These are phyloP conservation scores for Holtermanniella nyarrowii DNA, from an alignment of 768 basidiomycete species.

Conservation along the genomic window DNA sequence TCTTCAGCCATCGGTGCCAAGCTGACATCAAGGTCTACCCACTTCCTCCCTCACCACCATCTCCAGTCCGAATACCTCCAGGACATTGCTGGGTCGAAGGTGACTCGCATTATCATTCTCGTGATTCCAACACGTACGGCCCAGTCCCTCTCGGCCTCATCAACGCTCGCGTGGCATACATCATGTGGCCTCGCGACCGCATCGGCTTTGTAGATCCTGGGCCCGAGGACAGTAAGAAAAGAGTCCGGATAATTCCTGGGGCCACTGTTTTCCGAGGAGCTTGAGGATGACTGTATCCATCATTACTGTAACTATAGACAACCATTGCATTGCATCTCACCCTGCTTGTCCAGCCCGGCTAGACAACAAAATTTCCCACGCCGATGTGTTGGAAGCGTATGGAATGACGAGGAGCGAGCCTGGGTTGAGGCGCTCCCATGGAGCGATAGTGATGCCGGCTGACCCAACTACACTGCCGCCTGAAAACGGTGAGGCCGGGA, in stretches of 20 bases:
- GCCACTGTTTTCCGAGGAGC: not conserved
- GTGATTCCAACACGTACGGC: constrained; percentile 41
- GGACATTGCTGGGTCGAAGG: constrained; percentile 44
- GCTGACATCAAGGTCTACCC: constrained; percentile 27
- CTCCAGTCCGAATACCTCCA: constrained; percentile 36
- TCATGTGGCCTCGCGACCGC: constrained; percentile 37
- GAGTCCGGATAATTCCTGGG: constrained; percentile 19
- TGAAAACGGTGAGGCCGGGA: no score
- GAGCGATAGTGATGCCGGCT: not conserved
- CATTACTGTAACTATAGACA: no score
- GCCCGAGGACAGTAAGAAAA: constrained; percentile 24
- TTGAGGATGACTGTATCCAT: no score
- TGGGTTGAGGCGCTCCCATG: not conserved
- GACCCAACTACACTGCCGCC: no score
- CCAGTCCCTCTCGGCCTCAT: constrained; percentile 40
- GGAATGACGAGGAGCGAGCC: not conserved
- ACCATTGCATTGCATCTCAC: no score
- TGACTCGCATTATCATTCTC: constrained; percentile 36
- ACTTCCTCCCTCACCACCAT: constrained; percentile 33
- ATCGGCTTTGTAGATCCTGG: constrained; percentile 21
- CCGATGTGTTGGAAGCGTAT: not conserved
- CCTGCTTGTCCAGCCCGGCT: not conserved
- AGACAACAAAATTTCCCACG: not conserved
- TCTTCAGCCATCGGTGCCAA: not conserved
- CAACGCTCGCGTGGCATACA: constrained; percentile 31